Evolutionary conservation across 2,329 filamentous ascomycete genomes (phyloP), one percentile per base, ranked within the genome.

Genomic region (Sclerotinia nivalis): DNA sequence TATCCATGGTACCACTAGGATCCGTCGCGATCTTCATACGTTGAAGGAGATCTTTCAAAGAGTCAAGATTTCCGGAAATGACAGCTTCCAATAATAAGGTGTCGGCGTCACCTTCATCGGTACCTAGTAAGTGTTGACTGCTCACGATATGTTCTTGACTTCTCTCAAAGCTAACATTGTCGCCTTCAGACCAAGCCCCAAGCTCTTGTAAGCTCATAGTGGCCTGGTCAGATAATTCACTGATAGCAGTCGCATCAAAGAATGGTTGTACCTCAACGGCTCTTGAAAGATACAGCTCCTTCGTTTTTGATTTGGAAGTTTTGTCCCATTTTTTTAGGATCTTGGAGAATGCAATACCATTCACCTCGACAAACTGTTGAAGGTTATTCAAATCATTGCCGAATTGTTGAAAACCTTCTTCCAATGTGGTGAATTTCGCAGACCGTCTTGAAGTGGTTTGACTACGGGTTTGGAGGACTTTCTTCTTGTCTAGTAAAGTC

Each of bases 321-420:
- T 99, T 99, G 82, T 99, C 96, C 96, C 96, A 99, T 87, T 99
- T 99, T 83, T 99, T 99, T 73, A 99, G 83, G 71, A 99, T 99
- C 81, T 99, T 99, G 40, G 95, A 97, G 80, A 98, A 97, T 22
- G 94, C 96, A 1, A 93, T 97, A 77, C 96, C 95, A 79, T 99
- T 99, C 79, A 98, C 92, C 80, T 98, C 95, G 74, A 99, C 93
- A 81, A 98, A 99, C 84, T 98, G 96, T 84, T 97, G 93, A 22
- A 99, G 87, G 82, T 99, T 99, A 83, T 97, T 97, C 59, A 99
- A 83, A 79, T 99, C 96, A 78, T 92, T 95, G 78, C 94, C 94
- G 80, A 99, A 99, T 80, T 98, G 93, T 76, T 97, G 93, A 78
- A 98, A 97, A 18, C 96, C 96, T 83, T 99, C 96, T 79, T 98